phyloP scores from a whole-genome alignment of 352 stramenopile species.

The Globisporangium viniferum region DNA sequence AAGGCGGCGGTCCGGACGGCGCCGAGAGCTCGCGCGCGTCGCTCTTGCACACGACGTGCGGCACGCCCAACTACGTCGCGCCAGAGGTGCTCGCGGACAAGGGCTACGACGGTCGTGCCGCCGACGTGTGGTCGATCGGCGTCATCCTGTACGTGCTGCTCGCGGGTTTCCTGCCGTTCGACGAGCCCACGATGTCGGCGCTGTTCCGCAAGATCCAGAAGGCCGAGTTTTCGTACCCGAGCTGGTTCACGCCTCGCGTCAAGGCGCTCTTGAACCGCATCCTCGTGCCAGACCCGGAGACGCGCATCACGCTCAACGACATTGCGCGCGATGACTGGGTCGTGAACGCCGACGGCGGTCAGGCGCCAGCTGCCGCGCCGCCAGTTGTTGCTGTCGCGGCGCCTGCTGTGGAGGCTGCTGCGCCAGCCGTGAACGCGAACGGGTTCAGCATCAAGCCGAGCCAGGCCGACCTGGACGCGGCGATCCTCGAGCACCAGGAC shows the following conservation, averaged over 20 bases:
- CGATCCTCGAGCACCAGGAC: conserved; percentile 80
- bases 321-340: conserved; percentile 92
- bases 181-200: conserved; percentile 93
- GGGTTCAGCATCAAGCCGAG: conserved; percentile 63
- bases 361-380: background rate
- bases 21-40: conserved; percentile 84
- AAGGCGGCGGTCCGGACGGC: conserved; percentile 73
- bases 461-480: conserved; percentile 77
- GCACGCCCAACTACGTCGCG: conserved; percentile 97
- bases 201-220: conserved; percentile 97
- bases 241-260: conserved; percentile 88
- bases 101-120: conserved; percentile 91
- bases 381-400: conserved; percentile 7
- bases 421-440: background rate
- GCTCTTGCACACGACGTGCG: conserved; percentile 95
- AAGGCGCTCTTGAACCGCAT: conserved; percentile 91
- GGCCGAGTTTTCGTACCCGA: conserved; percentile 94
- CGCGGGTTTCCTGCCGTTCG: conserved; percentile 92
- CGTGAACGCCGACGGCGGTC: conserved; percentile 41
- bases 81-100: conserved; percentile 92
- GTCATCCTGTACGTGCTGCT: conserved; percentile 98
- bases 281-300: conserved; percentile 90
- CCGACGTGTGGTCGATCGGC: conserved; percentile 97
- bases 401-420: conserved; percentile 13
- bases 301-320: conserved; percentile 83